These are phyloP conservation scores for Phytophthora pinifolia DNA, from an alignment of 352 stramenopile species.

Conservation along the genomic window DNA sequence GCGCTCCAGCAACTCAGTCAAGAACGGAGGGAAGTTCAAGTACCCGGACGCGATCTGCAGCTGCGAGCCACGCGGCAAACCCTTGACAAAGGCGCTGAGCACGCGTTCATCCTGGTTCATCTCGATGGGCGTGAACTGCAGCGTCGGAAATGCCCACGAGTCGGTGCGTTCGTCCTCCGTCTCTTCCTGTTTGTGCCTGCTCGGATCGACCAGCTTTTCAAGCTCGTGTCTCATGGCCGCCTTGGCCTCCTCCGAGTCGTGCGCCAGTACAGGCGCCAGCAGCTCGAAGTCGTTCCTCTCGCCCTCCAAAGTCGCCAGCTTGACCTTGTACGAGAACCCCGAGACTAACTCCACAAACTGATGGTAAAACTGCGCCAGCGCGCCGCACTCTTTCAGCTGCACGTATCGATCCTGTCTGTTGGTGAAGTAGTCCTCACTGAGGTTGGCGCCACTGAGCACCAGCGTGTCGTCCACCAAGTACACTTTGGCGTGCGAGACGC, in stretches of 20 bases:
- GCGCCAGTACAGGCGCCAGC: constrained; percentile 18
- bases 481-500: constrained; percentile 82
- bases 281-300: constrained; percentile 30
- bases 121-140: constrained; percentile 70
- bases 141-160: constrained; percentile 71
- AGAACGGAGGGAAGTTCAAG: constrained; percentile 76
- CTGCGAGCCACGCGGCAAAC: constrained; percentile 42
- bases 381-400: constrained; percentile 49
- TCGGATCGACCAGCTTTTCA: constrained; percentile 39
- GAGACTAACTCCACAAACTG: constrained; percentile 60
- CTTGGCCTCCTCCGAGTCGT: constrained; percentile 41
- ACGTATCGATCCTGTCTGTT: constrained; percentile 84
- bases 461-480: constrained; percentile 83
- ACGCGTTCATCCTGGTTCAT: constrained; percentile 61
- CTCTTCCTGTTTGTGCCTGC: constrained; percentile 23
- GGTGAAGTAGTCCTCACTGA: constrained; percentile 86
- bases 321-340: constrained; percentile 46
- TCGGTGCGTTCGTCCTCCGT: constrained; percentile 25
- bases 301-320: constrained; percentile 19
- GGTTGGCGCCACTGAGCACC: constrained; percentile 80
- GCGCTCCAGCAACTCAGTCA: constrained; percentile 50
- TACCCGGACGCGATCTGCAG: constrained; percentile 79
- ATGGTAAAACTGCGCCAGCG: constrained; percentile 68
- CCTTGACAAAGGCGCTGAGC: constrained; percentile 46
- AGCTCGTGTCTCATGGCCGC: constrained; percentile 43